phyloP scores from a whole-genome alignment of 1,284 basidiomycete genomes.

The Lentinula novae-zelandiae region DNA sequence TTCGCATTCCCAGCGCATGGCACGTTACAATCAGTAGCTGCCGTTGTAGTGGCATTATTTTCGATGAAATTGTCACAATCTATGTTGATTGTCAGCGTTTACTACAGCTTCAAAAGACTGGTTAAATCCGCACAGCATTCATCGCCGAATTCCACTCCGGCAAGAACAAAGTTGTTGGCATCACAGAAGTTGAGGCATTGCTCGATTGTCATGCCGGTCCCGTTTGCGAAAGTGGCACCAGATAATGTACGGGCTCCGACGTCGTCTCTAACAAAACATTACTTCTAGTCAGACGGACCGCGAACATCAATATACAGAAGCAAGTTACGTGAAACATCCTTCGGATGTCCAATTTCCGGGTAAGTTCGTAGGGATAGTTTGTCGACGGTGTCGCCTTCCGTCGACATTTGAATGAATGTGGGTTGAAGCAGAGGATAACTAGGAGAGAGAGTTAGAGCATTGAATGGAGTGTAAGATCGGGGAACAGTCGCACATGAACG shows the following conservation, averaged over 20 bases:
- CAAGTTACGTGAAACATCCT: conserved; percentile 62
- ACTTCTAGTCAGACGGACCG: background rate
- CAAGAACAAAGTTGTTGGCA: conserved; percentile 46
- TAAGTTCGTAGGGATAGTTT: conserved; percentile 35
- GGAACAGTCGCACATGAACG: conserved; percentile 30
- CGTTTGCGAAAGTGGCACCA: conserved; percentile 38
- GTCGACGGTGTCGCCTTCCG: conserved; percentile 28
- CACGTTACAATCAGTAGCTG: conserved; percentile 54
- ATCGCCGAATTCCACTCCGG: conserved; percentile 39
- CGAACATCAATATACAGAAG: background rate
- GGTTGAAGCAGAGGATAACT: conserved; percentile 25
- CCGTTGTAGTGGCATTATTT: conserved; percentile 42
- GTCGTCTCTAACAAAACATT: conserved; percentile 41
- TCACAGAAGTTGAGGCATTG: conserved; percentile 61
- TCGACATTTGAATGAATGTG: conserved; percentile 17
- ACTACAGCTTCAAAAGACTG: background rate
- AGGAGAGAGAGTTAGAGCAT: conserved; percentile 6
- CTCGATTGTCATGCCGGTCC: conserved; percentile 60
- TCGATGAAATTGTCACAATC: conserved; percentile 60
- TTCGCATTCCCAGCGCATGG: conserved; percentile 55
- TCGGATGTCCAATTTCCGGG: conserved; percentile 54
- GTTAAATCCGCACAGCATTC: background rate
- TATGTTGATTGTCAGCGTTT: conserved; percentile 20
- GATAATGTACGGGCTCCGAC: conserved; percentile 46
- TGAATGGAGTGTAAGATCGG: background rate